Evolutionary conservation across 2,329 filamentous ascomycete genomes (phyloP).

Genomic region (Cryoendolithus antarcticus): DNA sequence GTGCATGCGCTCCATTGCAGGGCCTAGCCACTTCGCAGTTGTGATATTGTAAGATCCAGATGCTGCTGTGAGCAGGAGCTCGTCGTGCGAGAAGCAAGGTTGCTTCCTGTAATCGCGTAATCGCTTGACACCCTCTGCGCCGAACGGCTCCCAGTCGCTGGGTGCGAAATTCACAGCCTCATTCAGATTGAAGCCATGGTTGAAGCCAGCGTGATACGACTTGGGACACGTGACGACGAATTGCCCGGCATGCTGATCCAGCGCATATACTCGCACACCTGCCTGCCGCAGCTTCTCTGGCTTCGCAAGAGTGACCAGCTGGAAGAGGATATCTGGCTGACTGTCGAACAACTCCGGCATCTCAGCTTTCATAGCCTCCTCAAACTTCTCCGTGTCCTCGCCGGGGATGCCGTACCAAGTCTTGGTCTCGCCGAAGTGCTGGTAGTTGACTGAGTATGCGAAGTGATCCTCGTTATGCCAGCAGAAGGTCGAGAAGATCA

Average conservation of each 20-base stretch:
- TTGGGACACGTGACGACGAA: conserved; percentile 95
- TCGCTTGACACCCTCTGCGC: conserved; percentile 72
- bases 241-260: conserved; percentile 93
- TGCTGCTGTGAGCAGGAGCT: conserved; percentile 81
- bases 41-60: conserved; percentile 68
- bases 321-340: conserved; percentile 90
- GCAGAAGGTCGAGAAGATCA: conserved; percentile 99
- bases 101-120: conserved; percentile 80
- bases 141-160: conserved; percentile 86
- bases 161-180: conserved; percentile 98
- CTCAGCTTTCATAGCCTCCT: conserved; percentile 85
- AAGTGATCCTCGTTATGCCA: conserved; percentile 99
- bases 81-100: conserved; percentile 94
- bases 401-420: conserved; percentile 98
- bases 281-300: conserved; percentile 88
- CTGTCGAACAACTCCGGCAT: conserved; percentile 95
- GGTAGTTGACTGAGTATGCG: conserved; percentile 94
- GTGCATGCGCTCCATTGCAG: conserved; percentile 68
- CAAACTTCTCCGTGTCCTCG: conserved; percentile 86
- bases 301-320: conserved; percentile 89
- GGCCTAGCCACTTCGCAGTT: conserved; percentile 88
- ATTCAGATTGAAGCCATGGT: conserved; percentile 97
- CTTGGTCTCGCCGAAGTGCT: conserved; percentile 95
- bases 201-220: conserved; percentile 95
- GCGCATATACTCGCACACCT: conserved; percentile 80